Evolutionary conservation across 2,329 filamentous ascomycete species (phyloP).

Genomic region (Fusarium sp.): DNA sequence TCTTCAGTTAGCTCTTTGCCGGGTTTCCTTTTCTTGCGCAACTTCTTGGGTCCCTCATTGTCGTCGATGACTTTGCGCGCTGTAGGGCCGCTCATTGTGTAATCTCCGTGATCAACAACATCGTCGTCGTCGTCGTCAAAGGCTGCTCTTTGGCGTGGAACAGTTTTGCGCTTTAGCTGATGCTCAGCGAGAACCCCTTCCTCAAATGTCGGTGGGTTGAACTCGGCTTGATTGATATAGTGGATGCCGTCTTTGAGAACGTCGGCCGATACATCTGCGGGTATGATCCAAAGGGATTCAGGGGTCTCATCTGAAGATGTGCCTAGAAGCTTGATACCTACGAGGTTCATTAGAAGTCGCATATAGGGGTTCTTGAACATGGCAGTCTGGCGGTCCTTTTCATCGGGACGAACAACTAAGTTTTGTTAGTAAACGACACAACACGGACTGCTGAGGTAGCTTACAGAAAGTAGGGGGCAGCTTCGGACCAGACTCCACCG

Average conservation of each 20-base stretch:
- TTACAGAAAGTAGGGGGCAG: slow-evolving; percentile 51
- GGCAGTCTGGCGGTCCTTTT: slow-evolving; percentile 73
- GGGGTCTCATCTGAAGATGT: slow-evolving; percentile 73
- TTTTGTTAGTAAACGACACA: slow-evolving; percentile 44
- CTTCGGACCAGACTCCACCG: slow-evolving; percentile 44
- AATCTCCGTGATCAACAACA: slow-evolving; percentile 66
- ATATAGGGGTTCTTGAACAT: slow-evolving; percentile 92
- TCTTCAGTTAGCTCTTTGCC: slow-evolving; percentile 65
- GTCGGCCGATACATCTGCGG: slow-evolving; percentile 70
- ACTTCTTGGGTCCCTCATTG: slow-evolving; percentile 64
- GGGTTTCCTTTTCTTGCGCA: slow-evolving; percentile 59
- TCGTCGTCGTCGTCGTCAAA: slow-evolving; percentile 70
- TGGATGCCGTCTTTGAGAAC: slow-evolving; percentile 76
- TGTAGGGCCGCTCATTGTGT: slow-evolving; percentile 76
- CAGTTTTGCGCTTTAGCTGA: slow-evolving; percentile 78
- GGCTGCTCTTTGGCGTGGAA: slow-evolving; percentile 64
- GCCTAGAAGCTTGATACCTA: slow-evolving; percentile 72
- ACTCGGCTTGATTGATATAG: slow-evolving; percentile 80
- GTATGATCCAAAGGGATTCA: slow-evolving; percentile 83
- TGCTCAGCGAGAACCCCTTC: slow-evolving; percentile 79
- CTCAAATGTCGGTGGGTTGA: slow-evolving; percentile 80
- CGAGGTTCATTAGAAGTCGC: slow-evolving; percentile 82
- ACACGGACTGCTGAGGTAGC: slow-evolving; percentile 12
- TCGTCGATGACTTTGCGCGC: slow-evolving; percentile 63
- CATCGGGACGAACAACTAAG: slow-evolving; percentile 70